phyloP scores from a whole-genome alignment of 2,329 filamentous ascomycete genomes.

The Uncinocarpus reesii region DNA sequence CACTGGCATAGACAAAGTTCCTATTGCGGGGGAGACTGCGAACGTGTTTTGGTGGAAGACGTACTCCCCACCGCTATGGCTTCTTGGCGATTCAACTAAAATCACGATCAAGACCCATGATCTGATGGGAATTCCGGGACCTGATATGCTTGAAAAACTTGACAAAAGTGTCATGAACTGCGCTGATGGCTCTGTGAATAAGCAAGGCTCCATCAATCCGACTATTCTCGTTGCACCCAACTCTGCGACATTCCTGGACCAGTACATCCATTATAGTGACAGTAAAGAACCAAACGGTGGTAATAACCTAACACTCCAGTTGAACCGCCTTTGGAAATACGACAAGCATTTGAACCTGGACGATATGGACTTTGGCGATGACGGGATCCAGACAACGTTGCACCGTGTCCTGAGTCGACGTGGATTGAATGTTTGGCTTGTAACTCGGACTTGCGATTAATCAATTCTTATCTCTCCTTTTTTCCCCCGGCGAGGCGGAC shows the following conservation, averaged over 20 bases:
- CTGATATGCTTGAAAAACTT: conserved; percentile 33
- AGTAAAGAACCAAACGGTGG: neutral
- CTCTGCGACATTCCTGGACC: conserved; percentile 36
- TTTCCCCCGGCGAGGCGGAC: no score
- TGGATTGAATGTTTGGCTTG: conserved; percentile 42
- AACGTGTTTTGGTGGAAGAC: conserved; percentile 47
- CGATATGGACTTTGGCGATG: conserved; percentile 42
- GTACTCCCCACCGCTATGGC: conserved; percentile 44
- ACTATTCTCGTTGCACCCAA: conserved; percentile 39
- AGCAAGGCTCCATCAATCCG: conserved; percentile 14
- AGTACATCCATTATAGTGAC: conserved; percentile 20
- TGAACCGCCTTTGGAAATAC: conserved; percentile 37
- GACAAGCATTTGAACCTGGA: conserved; percentile 42
- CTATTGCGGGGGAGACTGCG: conserved; percentile 17
- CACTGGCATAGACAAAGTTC: conserved; percentile 21
- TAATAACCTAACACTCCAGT: conserved; percentile 15
- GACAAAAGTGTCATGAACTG: conserved; percentile 28
- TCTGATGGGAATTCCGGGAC: conserved; percentile 40
- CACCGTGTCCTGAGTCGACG: conserved; percentile 39
- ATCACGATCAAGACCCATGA: conserved; percentile 35
- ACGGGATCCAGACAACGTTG: conserved; percentile 39
- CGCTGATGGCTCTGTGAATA: conserved; percentile 12
- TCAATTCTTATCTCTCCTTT: neutral
- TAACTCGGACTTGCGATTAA: conserved; percentile 18
- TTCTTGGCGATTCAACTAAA: conserved; percentile 33